A percentile compares a stretch with the other conserved stretches of the same genome.
These are phyloP conservation scores for Corymbia citriodora DNA, from an alignment of 441 rosid genomes.

Conservation along the genomic window DNA sequence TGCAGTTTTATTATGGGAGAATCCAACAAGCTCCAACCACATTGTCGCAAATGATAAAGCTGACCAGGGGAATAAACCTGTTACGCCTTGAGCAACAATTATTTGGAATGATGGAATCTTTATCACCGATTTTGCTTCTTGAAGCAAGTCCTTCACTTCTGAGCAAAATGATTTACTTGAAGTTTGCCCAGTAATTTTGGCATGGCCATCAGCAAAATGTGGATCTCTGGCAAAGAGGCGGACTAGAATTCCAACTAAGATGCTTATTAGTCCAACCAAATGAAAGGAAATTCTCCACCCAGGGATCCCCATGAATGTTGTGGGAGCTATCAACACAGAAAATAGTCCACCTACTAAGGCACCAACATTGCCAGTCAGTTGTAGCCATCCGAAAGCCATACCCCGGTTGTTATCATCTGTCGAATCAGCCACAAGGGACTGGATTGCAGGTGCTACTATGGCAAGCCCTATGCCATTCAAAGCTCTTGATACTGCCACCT, in stretches of 20 bases:
- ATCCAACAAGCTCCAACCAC: slow-evolving; percentile 85
- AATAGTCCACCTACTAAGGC: slow-evolving; percentile 62
- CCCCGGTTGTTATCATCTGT: slow-evolving; percentile 71
- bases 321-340: slow-evolving; percentile 63
- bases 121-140: slow-evolving; percentile 48
- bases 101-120: slow-evolving; percentile 71
- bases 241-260: slow-evolving; percentile 59
- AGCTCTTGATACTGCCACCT: slow-evolving; percentile 79
- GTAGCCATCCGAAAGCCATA: slow-evolving; percentile 82
- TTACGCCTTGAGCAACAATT: slow-evolving; percentile 77
- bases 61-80: slow-evolving; percentile 83
- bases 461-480: slow-evolving; percentile 80
- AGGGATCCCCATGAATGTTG: slow-evolving; percentile 60
- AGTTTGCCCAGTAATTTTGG: slow-evolving; percentile 17
- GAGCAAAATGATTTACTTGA: slow-evolving; percentile 33
- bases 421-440: slow-evolving; percentile 79
- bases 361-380: slow-evolving; percentile 63
- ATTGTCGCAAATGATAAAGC: slow-evolving; percentile 77
- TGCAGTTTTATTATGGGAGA: slow-evolving; percentile 68
- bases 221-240: slow-evolving; percentile 65
- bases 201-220: slow-evolving; percentile 32
- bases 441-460: slow-evolving; percentile 62
- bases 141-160: slow-evolving; percentile 49
- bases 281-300: slow-evolving; percentile 88
- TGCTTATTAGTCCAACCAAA: slow-evolving; percentile 64